A percentile compares a stretch with the other conserved stretches of the same genome.
phyloP scores from a whole-genome alignment of 495 filamentous ascomycete genomes.

The Podospora fimiseda region DNA sequence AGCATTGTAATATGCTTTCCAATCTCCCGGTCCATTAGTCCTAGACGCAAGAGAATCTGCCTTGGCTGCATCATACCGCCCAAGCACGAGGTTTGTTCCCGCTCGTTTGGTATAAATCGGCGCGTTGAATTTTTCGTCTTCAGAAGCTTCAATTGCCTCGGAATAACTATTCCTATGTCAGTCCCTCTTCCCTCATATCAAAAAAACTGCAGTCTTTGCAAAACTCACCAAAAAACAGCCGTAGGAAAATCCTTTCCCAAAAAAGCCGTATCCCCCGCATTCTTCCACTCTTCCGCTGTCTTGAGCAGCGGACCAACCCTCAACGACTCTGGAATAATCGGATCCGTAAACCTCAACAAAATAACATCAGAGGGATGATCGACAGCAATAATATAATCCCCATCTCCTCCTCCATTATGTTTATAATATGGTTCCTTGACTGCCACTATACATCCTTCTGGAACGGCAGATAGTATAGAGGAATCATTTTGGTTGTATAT shows the following conservation, averaged over 20 bases:
- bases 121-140: conserved; percentile 12
- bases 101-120: conserved; percentile 40
- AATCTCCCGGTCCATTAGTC: conserved; percentile 21
- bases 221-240: conserved; percentile 28
- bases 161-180: conserved; percentile 22
- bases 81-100: conserved; percentile 36
- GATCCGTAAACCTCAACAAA: conserved; percentile 19
- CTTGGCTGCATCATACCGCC: conserved; percentile 44
- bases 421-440: conserved; percentile 52
- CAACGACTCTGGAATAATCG: conserved; percentile 23
- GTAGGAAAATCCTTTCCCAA: conserved; percentile 30
- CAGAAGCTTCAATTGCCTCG: conserved; percentile 22
- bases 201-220: too few species aligned
- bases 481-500: conserved; percentile 40
- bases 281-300: conserved; percentile 29
- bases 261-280: conserved; percentile 29
- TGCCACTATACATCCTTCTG: conserved; percentile 32
- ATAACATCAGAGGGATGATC: conserved; percentile 48
- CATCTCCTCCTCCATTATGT: conserved; percentile 27
- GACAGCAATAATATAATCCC: conserved; percentile 42
- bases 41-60: conserved; percentile 34
- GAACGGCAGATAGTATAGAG: conserved; percentile 28
- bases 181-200: background rate
- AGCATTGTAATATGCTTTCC: conserved; percentile 46
- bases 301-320: conserved; percentile 23